Base-by-base conservation (phyloP, 2,329 filamentous ascomycete species). In the Zopfia rhizophila region DNA sequence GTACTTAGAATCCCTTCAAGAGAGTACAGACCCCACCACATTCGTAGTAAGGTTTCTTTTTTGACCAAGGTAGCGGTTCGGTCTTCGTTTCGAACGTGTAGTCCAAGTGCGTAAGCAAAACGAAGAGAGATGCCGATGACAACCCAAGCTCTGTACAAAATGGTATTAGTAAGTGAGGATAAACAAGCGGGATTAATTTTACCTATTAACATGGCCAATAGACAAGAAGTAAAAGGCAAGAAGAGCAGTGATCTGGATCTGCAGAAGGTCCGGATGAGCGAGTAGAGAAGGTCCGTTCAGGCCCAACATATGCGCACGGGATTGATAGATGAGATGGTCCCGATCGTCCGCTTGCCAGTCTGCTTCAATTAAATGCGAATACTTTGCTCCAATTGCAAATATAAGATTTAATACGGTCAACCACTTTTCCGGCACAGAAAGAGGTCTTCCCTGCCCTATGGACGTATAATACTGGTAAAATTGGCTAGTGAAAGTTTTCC, bases 21-120 rank as follows among this genome's bases (percentile, higher is more conserved):
- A 3, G 61, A 61, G 42, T 66, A 72, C 14, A 74, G 45, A n/a
- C 64, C 66, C 68, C 73, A 74, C 73, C 74, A 75, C 14, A 71
- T 62, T 22, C 67, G 63, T 14, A 62, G 55, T 18, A 72, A 45
- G 3, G 62, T 51, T 47, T 75, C 72, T 41, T 66, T 70, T 22
- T 62, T 53, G 4, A 59, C 46, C 5, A 56, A 50, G 11, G 54
- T 48, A 16, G 62, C 45, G 3, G 51, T 48, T 5, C 53, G 51
- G 30, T 63, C 62, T 22, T 66, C 57, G 27, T 72, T 75, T 7
- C 63, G 61, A 17, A 72, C 40, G 36, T 75, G 71, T 12, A 75
- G 51, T 7, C 72, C 72, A 4, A 73, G 53, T 3, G 63, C 62
- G 39, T 62, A 56, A 2, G 61, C 72, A 38, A 68, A 69, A 12